Conservation (phyloP, 2,329 filamentous ascomycete genomes). For the Botrytis aclada region DNA sequence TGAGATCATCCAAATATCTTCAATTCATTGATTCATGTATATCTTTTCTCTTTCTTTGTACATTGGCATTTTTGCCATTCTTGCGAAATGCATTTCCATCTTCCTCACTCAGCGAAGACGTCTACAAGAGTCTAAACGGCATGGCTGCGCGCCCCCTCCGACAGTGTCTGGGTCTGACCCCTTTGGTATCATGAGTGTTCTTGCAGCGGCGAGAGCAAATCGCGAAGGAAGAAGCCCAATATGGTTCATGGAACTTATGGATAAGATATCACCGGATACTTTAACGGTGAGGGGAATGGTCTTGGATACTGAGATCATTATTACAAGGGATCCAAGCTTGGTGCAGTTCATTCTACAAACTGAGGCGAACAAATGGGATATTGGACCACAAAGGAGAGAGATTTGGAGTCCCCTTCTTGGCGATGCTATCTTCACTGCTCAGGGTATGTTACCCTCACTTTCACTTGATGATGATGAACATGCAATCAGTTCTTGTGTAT, state of each 20-base stretch:
- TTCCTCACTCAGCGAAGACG: not conserved
- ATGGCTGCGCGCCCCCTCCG: not conserved
- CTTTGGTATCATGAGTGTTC: not conserved
- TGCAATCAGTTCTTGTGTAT: too few relatives aligned
- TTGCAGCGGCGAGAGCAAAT: not conserved
- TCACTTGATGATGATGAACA: not conserved
- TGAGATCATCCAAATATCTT: not conserved
- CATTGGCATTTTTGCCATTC: not conserved
- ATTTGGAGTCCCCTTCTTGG: constrained; percentile 36
- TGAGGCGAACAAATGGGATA: constrained; percentile 36
- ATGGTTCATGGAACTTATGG: constrained; percentile 10
- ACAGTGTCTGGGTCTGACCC: not conserved
- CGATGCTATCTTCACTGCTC: constrained; percentile 29
- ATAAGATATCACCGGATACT: not conserved
- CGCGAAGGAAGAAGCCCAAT: not conserved
- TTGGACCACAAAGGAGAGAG: constrained; percentile 37
- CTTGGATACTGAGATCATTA: constrained; percentile 6
- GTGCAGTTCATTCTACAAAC: not conserved
- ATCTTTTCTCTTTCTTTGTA: constrained; percentile 1
- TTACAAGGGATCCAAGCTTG: constrained; percentile 6
- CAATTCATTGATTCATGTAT: constrained; percentile 1
- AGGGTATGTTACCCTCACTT: not conserved
- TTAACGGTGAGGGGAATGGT: not conserved
- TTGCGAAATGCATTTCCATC: not conserved
- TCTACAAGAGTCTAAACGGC: not conserved